Percentiles rank a stretch among this genome's conserved stretches.
Conservation (phyloP, 2,329 filamentous ascomycete genomes). For the Cyphellophora attinorum region DNA sequence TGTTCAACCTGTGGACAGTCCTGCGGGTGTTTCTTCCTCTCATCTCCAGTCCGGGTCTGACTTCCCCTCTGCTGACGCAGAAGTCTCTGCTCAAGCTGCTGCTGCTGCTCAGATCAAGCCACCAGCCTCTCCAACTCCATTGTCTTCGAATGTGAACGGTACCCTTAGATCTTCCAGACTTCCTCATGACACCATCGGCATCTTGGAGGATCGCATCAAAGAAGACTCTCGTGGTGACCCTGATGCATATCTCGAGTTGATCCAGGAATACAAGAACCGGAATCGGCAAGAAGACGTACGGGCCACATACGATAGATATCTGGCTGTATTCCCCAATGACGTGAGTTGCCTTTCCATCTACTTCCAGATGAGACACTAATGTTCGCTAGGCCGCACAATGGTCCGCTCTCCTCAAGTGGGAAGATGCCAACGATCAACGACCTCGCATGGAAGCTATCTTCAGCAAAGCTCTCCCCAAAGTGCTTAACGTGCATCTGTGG, state of each 20-base stretch:
- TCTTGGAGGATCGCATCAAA: slow-evolving; percentile 81
- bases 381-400: slow-evolving; percentile 70
- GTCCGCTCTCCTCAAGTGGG: slow-evolving; percentile 81
- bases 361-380: slow-evolving; percentile 23
- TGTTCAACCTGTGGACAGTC: slow-evolving; percentile 43
- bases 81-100: slow-evolving; percentile 33
- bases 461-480: slow-evolving; percentile 63
- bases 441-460: slow-evolving; percentile 75
- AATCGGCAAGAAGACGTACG: slow-evolving; percentile 75
- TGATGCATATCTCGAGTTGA: slow-evolving; percentile 81
- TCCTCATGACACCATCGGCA: slow-evolving; percentile 63
- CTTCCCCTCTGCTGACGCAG: slow-evolving; percentile 26
- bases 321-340: slow-evolving; percentile 78
- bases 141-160: slow-evolving; percentile 16
- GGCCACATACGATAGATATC: slow-evolving; percentile 72
- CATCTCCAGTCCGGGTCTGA: slow-evolving; percentile 35
- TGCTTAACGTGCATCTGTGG: slow-evolving; percentile 82
- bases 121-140: slow-evolving; percentile 12
- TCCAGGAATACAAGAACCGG: slow-evolving; percentile 72
- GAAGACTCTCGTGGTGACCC: slow-evolving; percentile 89
- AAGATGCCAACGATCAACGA: slow-evolving; percentile 77
- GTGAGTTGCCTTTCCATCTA: slow-evolving; percentile 49
- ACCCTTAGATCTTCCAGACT: slow-evolving; percentile 34
- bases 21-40: slow-evolving; percentile 34
- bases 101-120: slow-evolving; percentile 12